These are phyloP conservation scores for Septoria linicola DNA, from an alignment of 2,329 filamentous ascomycete species.

Conservation along the genomic window DNA sequence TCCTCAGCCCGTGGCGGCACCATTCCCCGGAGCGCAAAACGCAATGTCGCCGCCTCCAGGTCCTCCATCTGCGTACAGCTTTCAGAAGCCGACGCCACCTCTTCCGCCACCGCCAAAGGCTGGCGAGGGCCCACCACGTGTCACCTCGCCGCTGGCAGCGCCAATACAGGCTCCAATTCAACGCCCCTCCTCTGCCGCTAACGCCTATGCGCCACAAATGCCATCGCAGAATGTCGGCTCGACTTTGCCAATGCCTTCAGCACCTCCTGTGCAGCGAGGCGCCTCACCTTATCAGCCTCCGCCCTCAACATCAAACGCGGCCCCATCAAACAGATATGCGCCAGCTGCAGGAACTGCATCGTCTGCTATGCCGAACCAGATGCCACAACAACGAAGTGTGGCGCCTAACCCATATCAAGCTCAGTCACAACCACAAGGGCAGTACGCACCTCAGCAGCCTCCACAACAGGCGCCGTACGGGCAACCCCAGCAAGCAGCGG, in stretches of 20 bases:
- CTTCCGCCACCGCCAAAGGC: conserved; percentile 84
- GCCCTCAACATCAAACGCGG: conserved; percentile 58
- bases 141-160: conserved; percentile 67
- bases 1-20: conserved; percentile 65
- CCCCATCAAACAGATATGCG: conserved; percentile 75
- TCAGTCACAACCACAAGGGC: conserved; percentile 29
- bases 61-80: conserved; percentile 55
- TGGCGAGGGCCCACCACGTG: conserved; percentile 61
- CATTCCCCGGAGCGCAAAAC: conserved; percentile 66
- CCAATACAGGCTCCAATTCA: conserved; percentile 45
- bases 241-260: conserved; percentile 47
- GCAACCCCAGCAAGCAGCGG: conserved; percentile 42
- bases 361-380: conserved; percentile 38
- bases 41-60: conserved; percentile 54
- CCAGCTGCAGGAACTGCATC: conserved; percentile 59
- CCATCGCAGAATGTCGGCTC: conserved; percentile 44
- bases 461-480: conserved; percentile 37
- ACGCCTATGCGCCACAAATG: conserved; percentile 64
- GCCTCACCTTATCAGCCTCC: conserved; percentile 85
- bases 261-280: conserved; percentile 67
- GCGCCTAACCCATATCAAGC: conserved; percentile 48
- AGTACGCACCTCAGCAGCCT: conserved; percentile 43
- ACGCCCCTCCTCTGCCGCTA: conserved; percentile 54
- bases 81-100: conserved; percentile 65
- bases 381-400: conserved; percentile 45